Conservation (phyloP, 257 asterid species). For the Nicotiana obtusifolia region DNA sequence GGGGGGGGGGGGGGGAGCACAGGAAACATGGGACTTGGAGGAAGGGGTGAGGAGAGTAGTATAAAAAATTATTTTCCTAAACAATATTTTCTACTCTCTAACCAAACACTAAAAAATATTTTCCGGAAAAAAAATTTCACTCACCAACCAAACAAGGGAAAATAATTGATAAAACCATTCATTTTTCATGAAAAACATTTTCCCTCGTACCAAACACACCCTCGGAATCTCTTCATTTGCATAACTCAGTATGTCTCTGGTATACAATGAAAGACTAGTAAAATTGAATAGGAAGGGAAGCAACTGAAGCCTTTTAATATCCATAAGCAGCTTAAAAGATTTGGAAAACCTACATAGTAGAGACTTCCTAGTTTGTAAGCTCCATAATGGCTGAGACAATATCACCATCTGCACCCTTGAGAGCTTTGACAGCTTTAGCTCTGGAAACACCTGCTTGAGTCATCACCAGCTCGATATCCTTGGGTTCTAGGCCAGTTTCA, state of each 20-base stretch:
- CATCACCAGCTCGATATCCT: slow-evolving; percentile 69
- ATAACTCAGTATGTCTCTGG: not conserved
- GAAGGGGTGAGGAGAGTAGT: too few relatives aligned
- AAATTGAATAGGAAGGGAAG: not conserved
- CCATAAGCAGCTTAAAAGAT: not conserved
- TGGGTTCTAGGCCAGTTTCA: slow-evolving; percentile 55
- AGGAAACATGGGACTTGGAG: too few relatives aligned
- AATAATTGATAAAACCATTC: too few relatives aligned
- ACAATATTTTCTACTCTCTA: too few relatives aligned
- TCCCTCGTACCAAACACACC: too few relatives aligned
- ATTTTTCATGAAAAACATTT: too few relatives aligned
- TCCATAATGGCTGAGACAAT: slow-evolving; percentile 74
- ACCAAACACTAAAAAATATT: too few relatives aligned
- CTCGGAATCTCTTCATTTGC: not conserved
- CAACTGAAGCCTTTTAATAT: not conserved
- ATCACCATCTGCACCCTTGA: slow-evolving; percentile 63
- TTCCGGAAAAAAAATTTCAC: too few relatives aligned
- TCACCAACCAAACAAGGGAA: too few relatives aligned
- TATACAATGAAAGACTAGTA: not conserved
- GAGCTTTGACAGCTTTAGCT: slow-evolving; percentile 56
- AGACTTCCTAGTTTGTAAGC: slow-evolving; percentile 47
- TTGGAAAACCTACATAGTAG: not conserved
- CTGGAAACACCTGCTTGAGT: slow-evolving; percentile 63
- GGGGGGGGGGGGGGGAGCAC: too few relatives aligned
- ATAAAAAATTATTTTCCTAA: too few relatives aligned